Percentiles rank a stretch among this genome's conserved stretches.
phyloP scores from a whole-genome alignment of 257 asterid genomes.

The Mentha longifolia region DNA sequence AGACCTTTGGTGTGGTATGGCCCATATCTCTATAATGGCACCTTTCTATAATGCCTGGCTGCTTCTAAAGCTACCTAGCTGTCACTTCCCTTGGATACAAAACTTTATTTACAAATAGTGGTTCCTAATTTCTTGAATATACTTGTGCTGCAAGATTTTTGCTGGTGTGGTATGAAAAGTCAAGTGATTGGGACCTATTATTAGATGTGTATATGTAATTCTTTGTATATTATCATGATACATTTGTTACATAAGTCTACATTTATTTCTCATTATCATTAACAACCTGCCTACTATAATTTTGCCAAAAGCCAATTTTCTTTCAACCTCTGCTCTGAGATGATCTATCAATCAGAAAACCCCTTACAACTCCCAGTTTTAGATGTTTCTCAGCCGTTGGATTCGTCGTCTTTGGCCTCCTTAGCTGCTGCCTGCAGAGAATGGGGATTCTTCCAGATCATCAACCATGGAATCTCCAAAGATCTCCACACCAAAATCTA shows the following conservation, averaged over 20 bases:
- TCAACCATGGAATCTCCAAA: constrained; percentile 70
- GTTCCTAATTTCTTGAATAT: constrained; percentile 31
- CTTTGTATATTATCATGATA: background rate
- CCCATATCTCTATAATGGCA: constrained; percentile 29
- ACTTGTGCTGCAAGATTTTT: constrained; percentile 34
- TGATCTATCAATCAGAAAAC: constrained; percentile 52
- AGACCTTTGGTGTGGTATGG: constrained; percentile 27
- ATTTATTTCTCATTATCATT: constrained; percentile 17
- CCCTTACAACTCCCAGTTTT: constrained; percentile 60
- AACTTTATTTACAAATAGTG: constrained; percentile 21
- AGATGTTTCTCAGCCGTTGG: constrained; percentile 58
- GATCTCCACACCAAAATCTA: constrained; percentile 54
- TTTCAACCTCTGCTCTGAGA: constrained; percentile 31
- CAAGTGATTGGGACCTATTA: constrained; percentile 25
- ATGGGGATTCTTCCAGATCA: constrained; percentile 73
- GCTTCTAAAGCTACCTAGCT: constrained; percentile 36
- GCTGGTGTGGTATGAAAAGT: constrained; percentile 23
- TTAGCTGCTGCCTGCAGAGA: constrained; percentile 68
- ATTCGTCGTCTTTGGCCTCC: constrained; percentile 44
- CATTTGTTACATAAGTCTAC: background rate
- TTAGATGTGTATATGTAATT: background rate
- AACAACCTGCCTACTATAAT: constrained; percentile 16
- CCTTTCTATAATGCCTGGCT: constrained; percentile 27
- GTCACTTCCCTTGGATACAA: constrained; percentile 31
- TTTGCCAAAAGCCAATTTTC: constrained; percentile 21